These are phyloP conservation scores for Fusarium miscanthi DNA, from an alignment of 2,329 filamentous ascomycete species.

Conservation along the genomic window DNA sequence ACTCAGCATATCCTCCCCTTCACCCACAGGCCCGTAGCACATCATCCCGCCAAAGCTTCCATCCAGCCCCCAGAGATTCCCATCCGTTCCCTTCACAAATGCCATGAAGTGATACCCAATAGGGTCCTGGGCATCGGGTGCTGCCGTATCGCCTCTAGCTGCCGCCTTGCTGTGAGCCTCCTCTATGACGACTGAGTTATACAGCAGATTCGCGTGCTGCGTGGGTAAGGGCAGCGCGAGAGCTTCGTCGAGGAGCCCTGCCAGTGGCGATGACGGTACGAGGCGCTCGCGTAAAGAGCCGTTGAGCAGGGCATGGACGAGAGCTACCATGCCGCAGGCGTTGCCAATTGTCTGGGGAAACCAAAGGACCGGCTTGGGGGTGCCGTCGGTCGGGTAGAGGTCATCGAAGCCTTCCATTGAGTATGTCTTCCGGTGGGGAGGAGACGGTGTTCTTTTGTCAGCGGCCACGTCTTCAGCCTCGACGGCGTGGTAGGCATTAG, in stretches of 20 bases:
- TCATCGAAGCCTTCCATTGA: not conserved
- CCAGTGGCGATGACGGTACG: not conserved
- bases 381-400: fast-evolving
- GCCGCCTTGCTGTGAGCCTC: not conserved
- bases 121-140: fast-evolving
- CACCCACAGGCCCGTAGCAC: not conserved
- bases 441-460: not conserved
- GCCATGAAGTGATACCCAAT: not conserved
- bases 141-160: not conserved
- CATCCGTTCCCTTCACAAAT: not conserved
- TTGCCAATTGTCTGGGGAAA: not conserved
- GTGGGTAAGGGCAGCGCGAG: not conserved
- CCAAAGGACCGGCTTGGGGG: not conserved
- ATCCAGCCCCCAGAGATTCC: not conserved
- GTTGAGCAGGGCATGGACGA: not conserved
- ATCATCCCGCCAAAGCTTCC: not conserved
- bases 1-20: not conserved
- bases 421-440: not conserved
- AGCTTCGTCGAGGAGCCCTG: not conserved
- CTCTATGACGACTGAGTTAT: not conserved
- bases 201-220: not conserved
- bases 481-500: not conserved
- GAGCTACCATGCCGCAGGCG: not conserved
- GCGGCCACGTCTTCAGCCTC: not conserved
- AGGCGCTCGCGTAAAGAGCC: not conserved